Base-by-base conservation (phyloP, 169 alveolate genomes). In the Amoebophrya sp. region DNA sequence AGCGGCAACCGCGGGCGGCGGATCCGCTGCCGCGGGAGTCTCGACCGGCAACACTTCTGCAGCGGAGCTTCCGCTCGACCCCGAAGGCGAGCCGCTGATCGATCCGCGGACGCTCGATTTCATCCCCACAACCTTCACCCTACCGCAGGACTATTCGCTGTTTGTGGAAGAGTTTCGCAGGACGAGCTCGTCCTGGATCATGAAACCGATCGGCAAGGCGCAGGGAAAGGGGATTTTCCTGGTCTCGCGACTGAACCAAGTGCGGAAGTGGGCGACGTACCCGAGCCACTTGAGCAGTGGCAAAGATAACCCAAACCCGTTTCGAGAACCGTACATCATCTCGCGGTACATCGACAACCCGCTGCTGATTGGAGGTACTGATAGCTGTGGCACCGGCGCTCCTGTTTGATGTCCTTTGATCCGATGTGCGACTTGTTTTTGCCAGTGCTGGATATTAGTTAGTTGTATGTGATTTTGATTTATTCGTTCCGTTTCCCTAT, bases 211-310 rank as follows among this genome's bases (percentile, higher is more conserved):
- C 69, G 97, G 96, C 10, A 97, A 96, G 89, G 96, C 99, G 0
- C 97, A 97, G 93, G 99, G 99, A 39, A 95, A 96, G 92, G 99
- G 99, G 26, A 97, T 97, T 38, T 97, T 97, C 92, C 94, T 97
- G 89, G 97, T 97, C 88, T 95, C 96, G 34, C 95, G 95, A 88
- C 94, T 97, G 45, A 91, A 96, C 40, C 97, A 97, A 91, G 95
- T 97, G 40, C 93, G 95, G 40, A 92, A 94, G 88, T 97, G 99
- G 95, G 96, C 93, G 93, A 94, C 95, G 93, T 93, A 88, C 95
- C 96, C 41, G 95, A 93, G 40, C 93, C 94, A 91, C 97, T 94
- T 29, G 93, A 91, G 88, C 34, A 88, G 43, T 67, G 88, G 29
- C 7, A 48, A 43, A 0, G 93, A 89, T 26, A 87, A 69, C 43